Percentiles rank a stretch among this genome's conserved stretches.
Evolutionary conservation across 805 yeast species (phyloP).

Genomic region (Jamesozyma lodderae): DNA sequence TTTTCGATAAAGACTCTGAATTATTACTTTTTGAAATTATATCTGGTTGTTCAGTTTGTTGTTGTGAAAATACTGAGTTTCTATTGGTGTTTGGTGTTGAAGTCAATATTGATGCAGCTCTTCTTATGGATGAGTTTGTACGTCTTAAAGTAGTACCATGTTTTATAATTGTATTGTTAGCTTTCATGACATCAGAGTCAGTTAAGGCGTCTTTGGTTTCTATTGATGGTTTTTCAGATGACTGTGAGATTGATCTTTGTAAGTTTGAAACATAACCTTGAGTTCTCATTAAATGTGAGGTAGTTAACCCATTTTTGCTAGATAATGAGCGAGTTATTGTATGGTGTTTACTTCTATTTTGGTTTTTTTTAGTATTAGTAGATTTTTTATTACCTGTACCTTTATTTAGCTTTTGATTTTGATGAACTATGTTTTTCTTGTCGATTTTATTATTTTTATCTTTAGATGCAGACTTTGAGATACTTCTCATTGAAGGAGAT

Average conservation of each 20-base stretch:
- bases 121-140: constrained; percentile 29
- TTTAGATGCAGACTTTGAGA: background rate
- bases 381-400: background rate
- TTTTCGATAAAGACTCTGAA: too few species aligned
- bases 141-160: constrained; percentile 20
- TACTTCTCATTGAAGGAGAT: background rate
- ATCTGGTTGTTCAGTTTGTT: background rate
- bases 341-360: constrained; percentile 10
- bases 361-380: background rate
- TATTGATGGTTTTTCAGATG: constrained; percentile 1
- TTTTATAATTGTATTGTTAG: background rate
- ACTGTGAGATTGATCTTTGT: constrained; percentile 19
- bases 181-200: too few species aligned
- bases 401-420: background rate
- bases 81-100: constrained; percentile 9
- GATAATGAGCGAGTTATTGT: constrained; percentile 7
- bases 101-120: constrained; percentile 30
- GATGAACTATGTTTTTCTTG: too few species aligned
- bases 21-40: too few species aligned
- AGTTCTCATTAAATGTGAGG: constrained; percentile 24
- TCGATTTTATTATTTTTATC: background rate
- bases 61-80: background rate
- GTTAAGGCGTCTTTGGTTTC: background rate
- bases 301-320: constrained; percentile 13
- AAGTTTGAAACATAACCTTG: constrained; percentile 26